phyloP scores from a whole-genome alignment of 2,329 filamentous ascomycete species.

The Fusarium hainanense region DNA sequence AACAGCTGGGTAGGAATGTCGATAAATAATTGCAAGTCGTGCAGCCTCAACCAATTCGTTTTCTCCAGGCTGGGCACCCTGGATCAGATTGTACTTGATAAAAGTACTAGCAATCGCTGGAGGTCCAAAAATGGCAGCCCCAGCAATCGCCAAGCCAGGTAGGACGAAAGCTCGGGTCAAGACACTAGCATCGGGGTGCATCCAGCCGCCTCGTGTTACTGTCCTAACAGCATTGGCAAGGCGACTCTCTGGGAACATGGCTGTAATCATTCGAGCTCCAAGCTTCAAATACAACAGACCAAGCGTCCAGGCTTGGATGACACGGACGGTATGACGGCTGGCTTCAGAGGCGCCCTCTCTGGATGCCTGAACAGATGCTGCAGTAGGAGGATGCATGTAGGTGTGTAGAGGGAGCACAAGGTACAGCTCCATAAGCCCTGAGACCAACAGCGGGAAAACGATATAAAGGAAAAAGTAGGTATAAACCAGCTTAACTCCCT shows the following conservation, averaged over 20 bases:
- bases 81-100: constrained; percentile 43
- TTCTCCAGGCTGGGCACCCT: constrained; percentile 30
- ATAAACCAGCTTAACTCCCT: constrained; percentile 70
- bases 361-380: constrained; percentile 45
- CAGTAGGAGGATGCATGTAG: constrained; percentile 66
- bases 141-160: constrained; percentile 73
- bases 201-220: constrained; percentile 78
- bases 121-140: constrained; percentile 72
- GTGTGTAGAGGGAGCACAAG: constrained; percentile 87
- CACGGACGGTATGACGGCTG: constrained; percentile 76
- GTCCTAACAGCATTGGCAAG: constrained; percentile 79
- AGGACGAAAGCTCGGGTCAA: constrained; percentile 90
- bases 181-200: constrained; percentile 80
- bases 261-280: constrained; percentile 73
- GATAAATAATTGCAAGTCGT: constrained; percentile 57
- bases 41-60: constrained; percentile 45
- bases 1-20: constrained; percentile 76
- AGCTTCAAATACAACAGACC: constrained; percentile 92
- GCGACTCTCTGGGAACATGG: constrained; percentile 75
- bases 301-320: constrained; percentile 94
- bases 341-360: constrained; percentile 41
- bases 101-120: constrained; percentile 62
- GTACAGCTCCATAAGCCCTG: constrained; percentile 87
- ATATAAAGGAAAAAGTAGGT: constrained; percentile 79
- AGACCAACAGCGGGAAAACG: constrained; percentile 84